phyloP scores from a whole-genome alignment of 2,329 filamentous ascomycete species.

The Pseudocercospora cruenta region DNA sequence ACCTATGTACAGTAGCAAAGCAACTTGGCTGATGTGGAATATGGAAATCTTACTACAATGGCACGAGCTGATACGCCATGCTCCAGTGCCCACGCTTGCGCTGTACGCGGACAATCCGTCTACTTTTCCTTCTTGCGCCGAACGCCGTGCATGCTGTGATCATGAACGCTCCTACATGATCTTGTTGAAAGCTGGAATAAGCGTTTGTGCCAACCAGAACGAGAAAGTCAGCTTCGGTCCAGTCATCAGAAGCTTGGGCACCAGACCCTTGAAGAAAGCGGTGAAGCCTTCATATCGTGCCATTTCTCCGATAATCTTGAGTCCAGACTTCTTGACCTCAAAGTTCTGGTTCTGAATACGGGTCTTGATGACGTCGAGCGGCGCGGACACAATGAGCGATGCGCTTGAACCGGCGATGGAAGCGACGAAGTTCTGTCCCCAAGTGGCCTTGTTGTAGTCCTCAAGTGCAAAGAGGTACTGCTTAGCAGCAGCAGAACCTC shows the following conservation, averaged over 20 bases:
- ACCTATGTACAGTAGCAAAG: neutral
- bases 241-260: conserved; percentile 98
- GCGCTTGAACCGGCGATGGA: conserved; percentile 94
- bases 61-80: neutral
- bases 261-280: conserved; percentile 96
- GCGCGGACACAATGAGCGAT: conserved; percentile 93
- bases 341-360: conserved; percentile 99
- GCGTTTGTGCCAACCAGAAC: conserved; percentile 98
- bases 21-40: neutral
- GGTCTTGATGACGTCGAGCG: conserved; percentile 96
- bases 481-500: conserved; percentile 95
- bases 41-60: neutral
- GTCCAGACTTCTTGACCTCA: conserved; percentile 92
- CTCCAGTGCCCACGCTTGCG: conserved; percentile 1
- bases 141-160: conserved; percentile 13
- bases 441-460: conserved; percentile 94
- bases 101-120: conserved; percentile 1
- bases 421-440: conserved; percentile 96
- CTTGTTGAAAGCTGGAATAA: conserved; percentile 89
- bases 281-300: conserved; percentile 81
- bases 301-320: conserved; percentile 92
- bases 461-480: conserved; percentile 87
- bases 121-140: conserved; percentile 15
- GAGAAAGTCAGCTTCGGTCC: conserved; percentile 98
- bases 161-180: conserved; percentile 52